phyloP scores from a whole-genome alignment of 169 alveolate species.

The Eimeria zaria region DNA sequence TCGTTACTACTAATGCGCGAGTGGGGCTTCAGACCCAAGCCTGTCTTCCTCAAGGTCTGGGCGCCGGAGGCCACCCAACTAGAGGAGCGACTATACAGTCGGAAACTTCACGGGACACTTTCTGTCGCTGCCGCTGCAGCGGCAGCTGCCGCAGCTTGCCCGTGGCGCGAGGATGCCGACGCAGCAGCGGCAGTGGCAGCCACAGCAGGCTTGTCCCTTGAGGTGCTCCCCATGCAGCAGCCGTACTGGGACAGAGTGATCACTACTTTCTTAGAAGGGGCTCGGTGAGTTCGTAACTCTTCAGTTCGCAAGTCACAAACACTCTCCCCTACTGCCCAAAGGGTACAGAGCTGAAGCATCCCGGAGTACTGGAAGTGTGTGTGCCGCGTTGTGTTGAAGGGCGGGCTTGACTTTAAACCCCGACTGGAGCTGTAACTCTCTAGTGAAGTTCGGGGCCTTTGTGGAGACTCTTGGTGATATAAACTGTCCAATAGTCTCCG shows the following conservation, averaged over 20 bases:
- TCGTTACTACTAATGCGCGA: conserved; percentile 87
- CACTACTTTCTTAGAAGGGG: conserved; percentile 56
- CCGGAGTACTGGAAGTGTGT: background rate
- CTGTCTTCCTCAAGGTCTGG: conserved; percentile 88
- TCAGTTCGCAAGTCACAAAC: background rate
- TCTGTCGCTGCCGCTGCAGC: conserved; percentile 42
- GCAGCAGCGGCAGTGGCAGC: conserved; percentile 80
- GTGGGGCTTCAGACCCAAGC: conserved; percentile 87
- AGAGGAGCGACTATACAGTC: conserved; percentile 7
- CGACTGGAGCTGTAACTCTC: conserved; percentile 89
- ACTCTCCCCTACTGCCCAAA: background rate
- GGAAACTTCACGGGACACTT: background rate
- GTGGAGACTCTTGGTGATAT: conserved; percentile 61
- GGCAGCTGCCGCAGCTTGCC: conserved; percentile 83
- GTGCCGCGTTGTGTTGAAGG: conserved; percentile 65
- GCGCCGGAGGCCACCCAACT: conserved; percentile 78
- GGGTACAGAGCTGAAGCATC: background rate
- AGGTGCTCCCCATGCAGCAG: conserved; percentile 89
- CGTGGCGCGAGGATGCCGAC: conserved; percentile 85
- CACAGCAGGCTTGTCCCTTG: conserved; percentile 85
- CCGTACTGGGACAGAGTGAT: conserved; percentile 86
- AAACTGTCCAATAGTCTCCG: conserved; percentile 87
- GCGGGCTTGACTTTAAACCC: conserved; percentile 90
- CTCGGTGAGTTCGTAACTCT: conserved; percentile 37
- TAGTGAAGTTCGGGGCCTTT: conserved; percentile 90